Evolutionary conservation across 176 grass and related monocot species (phyloP).

Genomic region (Oryza nivara): DNA sequence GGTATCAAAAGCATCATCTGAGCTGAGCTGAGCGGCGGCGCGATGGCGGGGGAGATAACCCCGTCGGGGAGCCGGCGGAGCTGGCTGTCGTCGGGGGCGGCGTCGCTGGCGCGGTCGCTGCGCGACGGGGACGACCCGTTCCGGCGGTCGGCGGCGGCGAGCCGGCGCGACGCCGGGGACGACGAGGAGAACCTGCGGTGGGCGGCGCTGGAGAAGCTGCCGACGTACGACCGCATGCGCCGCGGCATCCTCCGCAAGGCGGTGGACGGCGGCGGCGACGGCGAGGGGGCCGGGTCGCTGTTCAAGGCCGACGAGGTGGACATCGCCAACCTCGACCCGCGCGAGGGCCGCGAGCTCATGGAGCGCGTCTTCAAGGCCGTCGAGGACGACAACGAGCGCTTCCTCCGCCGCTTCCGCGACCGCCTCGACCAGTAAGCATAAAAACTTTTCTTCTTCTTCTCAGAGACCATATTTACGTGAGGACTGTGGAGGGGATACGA

Average conservation of each 20-base stretch:
- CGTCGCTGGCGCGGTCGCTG: constrained; percentile 42
- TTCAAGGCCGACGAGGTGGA: constrained; percentile 51
- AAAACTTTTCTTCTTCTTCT: too few species aligned
- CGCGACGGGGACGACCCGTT: constrained; percentile 41
- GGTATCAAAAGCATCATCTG: too few species aligned
- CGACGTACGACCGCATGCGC: constrained; percentile 65
- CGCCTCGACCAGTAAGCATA: constrained; percentile 56
- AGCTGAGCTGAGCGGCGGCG: background rate
- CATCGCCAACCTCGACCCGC: constrained; percentile 47
- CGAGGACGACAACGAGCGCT: constrained; percentile 68
- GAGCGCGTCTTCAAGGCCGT: constrained; percentile 61
- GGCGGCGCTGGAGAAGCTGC: constrained; percentile 74
- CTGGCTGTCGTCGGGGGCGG: constrained; percentile 32
- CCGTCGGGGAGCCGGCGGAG: constrained; percentile 44
- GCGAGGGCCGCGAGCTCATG: constrained; percentile 47
- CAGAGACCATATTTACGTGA: background rate
- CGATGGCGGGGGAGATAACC: constrained; percentile 28
- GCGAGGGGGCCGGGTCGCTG: background rate
- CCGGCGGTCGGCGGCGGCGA: background rate
- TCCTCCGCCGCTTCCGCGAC: constrained; percentile 49
- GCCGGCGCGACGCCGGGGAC: constrained; percentile 33
- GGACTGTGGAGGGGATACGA: accelerated
- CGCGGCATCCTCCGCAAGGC: constrained; percentile 46
- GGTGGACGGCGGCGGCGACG: constrained; percentile 20
- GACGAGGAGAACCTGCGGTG: constrained; percentile 69